These are phyloP conservation scores for Xylariomycetidae sp. DNA, from an alignment of 2,329 filamentous ascomycete species.

Conservation along the genomic window DNA sequence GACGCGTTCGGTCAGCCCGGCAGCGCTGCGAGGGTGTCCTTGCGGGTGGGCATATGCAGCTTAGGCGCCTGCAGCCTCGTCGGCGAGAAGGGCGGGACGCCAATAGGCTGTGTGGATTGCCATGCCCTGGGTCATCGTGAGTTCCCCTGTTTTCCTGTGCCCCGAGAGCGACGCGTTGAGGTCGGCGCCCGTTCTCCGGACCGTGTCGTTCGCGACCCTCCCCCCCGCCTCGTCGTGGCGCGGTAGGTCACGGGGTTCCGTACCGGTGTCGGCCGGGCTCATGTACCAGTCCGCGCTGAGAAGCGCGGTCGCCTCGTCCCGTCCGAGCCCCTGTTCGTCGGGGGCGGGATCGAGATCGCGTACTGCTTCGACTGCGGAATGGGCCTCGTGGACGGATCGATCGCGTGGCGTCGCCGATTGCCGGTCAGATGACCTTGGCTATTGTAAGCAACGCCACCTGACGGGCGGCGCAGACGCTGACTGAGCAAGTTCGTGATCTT, in stretches of 20 bases:
- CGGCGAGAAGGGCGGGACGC: background rate
- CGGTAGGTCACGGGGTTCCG: constrained; percentile 1
- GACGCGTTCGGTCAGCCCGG: background rate
- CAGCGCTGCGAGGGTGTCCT: background rate
- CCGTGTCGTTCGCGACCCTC: background rate
- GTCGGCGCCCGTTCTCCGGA: background rate
- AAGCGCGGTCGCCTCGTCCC: background rate
- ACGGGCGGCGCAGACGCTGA: too few species aligned
- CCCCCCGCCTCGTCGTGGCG: background rate
- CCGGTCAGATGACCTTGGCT: constrained; percentile 1
- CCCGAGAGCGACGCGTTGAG: background rate
- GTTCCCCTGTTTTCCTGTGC: background rate
- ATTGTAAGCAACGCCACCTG: too few species aligned
- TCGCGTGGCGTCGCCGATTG: constrained; percentile 1
- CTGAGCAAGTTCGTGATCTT: background rate
- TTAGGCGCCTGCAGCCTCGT: background rate
- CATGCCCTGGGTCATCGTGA: background rate
- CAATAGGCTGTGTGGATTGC: background rate
- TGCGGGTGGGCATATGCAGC: background rate
- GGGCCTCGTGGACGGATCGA: background rate
- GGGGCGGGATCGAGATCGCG: background rate
- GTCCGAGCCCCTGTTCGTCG: background rate
- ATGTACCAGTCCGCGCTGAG: constrained; percentile 1
- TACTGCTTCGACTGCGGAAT: constrained; percentile 1
- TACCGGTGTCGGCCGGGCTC: background rate